These are phyloP conservation scores for Laguncularia racemosa DNA, from an alignment of 345 rosid species.

Conservation along the genomic window DNA sequence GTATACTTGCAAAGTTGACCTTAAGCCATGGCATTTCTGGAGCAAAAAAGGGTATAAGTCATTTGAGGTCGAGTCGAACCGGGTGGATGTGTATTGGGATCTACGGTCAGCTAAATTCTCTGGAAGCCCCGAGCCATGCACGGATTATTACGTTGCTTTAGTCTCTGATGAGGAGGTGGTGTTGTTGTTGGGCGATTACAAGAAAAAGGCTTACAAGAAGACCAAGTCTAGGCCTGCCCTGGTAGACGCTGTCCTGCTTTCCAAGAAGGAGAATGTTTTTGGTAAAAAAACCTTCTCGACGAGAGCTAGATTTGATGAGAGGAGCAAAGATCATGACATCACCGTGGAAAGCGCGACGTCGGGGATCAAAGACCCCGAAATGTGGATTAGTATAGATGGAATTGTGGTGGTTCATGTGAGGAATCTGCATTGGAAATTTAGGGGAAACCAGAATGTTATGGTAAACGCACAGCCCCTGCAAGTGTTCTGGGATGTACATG, in stretches of 20 bases:
- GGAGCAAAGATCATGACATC: slow-evolving; percentile 65
- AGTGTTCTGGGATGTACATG: slow-evolving; percentile 90
- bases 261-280: slow-evolving; percentile 77
- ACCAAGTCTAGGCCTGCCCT: slow-evolving; percentile 75
- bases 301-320: slow-evolving; percentile 61
- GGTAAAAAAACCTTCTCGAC: slow-evolving; percentile 74
- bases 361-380: slow-evolving; percentile 64
- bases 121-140: slow-evolving; percentile 64
- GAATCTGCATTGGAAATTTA: slow-evolving; percentile 91
- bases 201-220: slow-evolving; percentile 79
- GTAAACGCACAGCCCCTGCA: slow-evolving; percentile 68
- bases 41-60: slow-evolving; percentile 73
- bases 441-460: slow-evolving; percentile 86
- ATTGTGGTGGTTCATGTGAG: slow-evolving; percentile 58
- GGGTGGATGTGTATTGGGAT: slow-evolving; percentile 76
- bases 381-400: slow-evolving; percentile 97
- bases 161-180: slow-evolving; percentile 88
- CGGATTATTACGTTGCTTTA: slow-evolving; percentile 73
- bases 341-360: slow-evolving; percentile 63
- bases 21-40: slow-evolving; percentile 93
- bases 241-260: slow-evolving; percentile 46
- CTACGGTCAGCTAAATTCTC: slow-evolving; percentile 68
- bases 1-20: slow-evolving; percentile 57
- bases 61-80: slow-evolving; percentile 54
- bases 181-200: slow-evolving; percentile 67